Conservation (phyloP, 179 eudicot species). For the Silene vulgaris region DNA sequence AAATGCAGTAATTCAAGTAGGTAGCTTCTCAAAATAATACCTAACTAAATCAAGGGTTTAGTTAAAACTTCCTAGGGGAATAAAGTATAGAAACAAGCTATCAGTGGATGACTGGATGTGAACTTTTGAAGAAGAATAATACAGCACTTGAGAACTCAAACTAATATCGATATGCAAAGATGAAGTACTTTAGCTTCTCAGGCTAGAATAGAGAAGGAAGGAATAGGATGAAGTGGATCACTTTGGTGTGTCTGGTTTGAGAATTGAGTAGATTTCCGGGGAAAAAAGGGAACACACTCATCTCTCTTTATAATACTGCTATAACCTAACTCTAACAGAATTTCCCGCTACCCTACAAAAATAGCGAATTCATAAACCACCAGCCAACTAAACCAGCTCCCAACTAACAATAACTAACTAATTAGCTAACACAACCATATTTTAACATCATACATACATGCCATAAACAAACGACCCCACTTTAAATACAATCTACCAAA, state of each 20-base stretch:
- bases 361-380: constrained; percentile 15
- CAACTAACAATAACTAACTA: constrained; percentile 1
- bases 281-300: neutral
- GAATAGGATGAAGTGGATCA: neutral
- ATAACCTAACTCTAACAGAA: constrained; percentile 12
- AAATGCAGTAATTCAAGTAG: neutral
- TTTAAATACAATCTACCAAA: no score
- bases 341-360: constrained; percentile 15
- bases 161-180: no score
- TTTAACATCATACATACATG: constrained; percentile 5
- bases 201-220: neutral
- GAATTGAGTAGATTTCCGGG: neutral
- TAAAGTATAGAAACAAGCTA: neutral
- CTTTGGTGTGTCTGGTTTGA: neutral
- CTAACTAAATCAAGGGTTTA: neutral
- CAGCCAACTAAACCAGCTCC: constrained; percentile 11
- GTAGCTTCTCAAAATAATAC: neutral
- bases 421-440: neutral
- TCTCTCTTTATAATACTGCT: no score
- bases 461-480: no score
- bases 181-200: neutral
- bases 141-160: neutral
- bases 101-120: neutral
- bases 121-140: neutral
- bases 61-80: neutral